Percentiles rank a stretch among this genome's conserved stretches.
phyloP scores from a whole-genome alignment of 208 protist genomes.

The Wallacemonas sp. region DNA sequence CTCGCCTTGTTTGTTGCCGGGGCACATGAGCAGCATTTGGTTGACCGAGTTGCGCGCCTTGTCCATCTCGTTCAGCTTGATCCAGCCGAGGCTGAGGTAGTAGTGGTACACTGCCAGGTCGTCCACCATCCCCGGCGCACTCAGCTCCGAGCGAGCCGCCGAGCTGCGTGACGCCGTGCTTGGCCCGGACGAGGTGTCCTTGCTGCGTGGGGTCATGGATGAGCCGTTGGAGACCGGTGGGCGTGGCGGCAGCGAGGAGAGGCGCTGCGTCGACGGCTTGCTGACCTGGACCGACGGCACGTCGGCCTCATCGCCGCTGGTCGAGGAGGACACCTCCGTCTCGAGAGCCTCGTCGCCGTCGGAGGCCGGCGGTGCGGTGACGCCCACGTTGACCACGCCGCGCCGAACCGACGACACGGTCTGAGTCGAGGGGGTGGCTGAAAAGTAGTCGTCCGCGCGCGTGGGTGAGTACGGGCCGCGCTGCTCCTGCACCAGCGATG shows the following conservation, averaged over 20 bases:
- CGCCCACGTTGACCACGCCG: conserved; percentile 2
- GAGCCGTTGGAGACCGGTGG: conserved; percentile 7
- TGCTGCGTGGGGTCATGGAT: conserved; percentile 6
- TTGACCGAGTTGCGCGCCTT: conserved; percentile 55
- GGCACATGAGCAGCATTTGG: conserved; percentile 54
- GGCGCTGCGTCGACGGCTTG: conserved; percentile 16
- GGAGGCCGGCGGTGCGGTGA: conserved; percentile 5
- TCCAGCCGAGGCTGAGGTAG: conserved; percentile 74
- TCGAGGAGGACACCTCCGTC: conserved; percentile 23
- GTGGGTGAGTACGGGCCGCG: conserved; percentile 2
- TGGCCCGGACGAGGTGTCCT: neutral
- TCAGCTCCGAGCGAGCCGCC: neutral
- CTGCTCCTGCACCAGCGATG: conserved; percentile 16
- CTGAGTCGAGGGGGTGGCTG: neutral
- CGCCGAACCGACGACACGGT: neutral
- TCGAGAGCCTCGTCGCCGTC: conserved; percentile 14
- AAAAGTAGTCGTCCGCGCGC: conserved; percentile 2
- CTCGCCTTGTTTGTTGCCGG: conserved; percentile 52
- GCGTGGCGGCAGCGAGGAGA: conserved; percentile 1
- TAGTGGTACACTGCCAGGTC: conserved; percentile 69
- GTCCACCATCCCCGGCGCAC: conserved; percentile 18
- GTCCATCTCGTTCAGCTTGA: conserved; percentile 64
- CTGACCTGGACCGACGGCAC: neutral
- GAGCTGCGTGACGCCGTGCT: conserved; percentile 14
- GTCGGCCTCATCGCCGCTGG: conserved; percentile 19